A percentile compares a stretch with the other conserved stretches of the same genome.
Conservation (phyloP, 768 basidiomycete species). For the Crassisporium funariophilum region DNA sequence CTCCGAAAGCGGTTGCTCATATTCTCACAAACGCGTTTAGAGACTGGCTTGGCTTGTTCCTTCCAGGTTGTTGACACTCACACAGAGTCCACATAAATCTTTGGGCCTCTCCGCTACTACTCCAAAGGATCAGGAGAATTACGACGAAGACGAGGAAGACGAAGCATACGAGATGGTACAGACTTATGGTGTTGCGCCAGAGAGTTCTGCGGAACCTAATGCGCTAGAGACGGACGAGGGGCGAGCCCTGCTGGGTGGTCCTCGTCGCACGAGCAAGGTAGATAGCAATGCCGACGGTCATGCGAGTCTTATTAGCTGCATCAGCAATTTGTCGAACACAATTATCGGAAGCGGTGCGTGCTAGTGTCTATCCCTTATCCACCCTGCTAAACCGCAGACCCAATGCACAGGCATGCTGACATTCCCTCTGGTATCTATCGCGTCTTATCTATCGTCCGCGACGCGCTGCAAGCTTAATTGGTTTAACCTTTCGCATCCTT, state of each 20-base stretch:
- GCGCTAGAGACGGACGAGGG: conserved; percentile 45
- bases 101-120: not conserved
- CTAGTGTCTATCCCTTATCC: conserved; percentile 4
- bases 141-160: conserved; percentile 24
- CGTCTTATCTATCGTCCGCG: conserved; percentile 9
- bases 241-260: conserved; percentile 61
- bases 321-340: conserved; percentile 85
- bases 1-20: not conserved
- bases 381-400: not conserved
- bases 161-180: conserved; percentile 64
- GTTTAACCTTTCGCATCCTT: not conserved
- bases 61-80: not conserved
- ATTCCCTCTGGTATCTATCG: conserved; percentile 69
- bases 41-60: conserved; percentile 15
- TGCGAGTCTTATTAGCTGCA: conserved; percentile 66
- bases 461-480: no score
- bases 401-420: conserved; percentile 75
- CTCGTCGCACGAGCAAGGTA: conserved; percentile 26
- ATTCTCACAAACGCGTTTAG: conserved; percentile 2
- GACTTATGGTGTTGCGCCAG: conserved; percentile 61
- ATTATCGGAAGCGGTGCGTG: conserved; percentile 86
- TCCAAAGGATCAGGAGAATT: conserved; percentile 8
- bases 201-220: conserved; percentile 32
- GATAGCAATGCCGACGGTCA: conserved; percentile 54
- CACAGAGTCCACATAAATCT: not conserved